Evolutionary conservation across 495 filamentous ascomycete genomes (phyloP), one percentile per base, ranked within the genome.

Genomic region (Chaetomium cochliodes): DNA sequence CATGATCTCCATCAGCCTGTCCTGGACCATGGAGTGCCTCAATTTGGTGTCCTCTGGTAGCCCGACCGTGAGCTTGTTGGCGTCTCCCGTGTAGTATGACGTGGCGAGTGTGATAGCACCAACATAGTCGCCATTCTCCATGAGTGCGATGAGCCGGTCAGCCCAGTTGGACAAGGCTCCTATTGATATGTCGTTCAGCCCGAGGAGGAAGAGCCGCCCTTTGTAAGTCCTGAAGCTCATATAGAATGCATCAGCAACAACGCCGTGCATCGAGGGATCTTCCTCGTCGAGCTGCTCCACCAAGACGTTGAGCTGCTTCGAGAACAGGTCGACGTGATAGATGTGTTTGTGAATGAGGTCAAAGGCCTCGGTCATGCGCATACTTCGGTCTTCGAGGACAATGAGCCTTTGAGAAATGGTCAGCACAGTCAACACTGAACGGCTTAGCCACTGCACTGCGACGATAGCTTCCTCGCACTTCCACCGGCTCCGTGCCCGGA

Each of bases 171-270:
- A 97, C 52, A 98, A 77, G 39, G 87, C 89, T 23, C 94, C 94
- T 54, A 98, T 87, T 3, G 91, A 89, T 11, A 96, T 77, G 70
- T 98, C 94, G 72, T 90, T 92, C 78, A 90, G 91, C 47, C 93
- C 93, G 23, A 98, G 80, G 15, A 98, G 79, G 72, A 98, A 98
- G 50, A 97, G 80, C 15, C 94, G 87, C 18, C 96, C 92, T 76
- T 98, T 98, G 75, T 97, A 97, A 5, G 91, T 85, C 65, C 90
- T 91, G 74, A 98, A 93, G 73, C 96, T 97, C 88, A 97, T 96
- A 71, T 94, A 90, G 69, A 97, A 98, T 18, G 96, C 94, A 80
- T 98, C 96, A 16, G 93, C 93, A 51, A 98, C 91, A 22, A 97
- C 92, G 2, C 93, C 92, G 76, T 97, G 94, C 88, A 96, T 92